phyloP scores from a whole-genome alignment of 2,329 filamentous ascomycete species.

The Microsporum audouinii region DNA sequence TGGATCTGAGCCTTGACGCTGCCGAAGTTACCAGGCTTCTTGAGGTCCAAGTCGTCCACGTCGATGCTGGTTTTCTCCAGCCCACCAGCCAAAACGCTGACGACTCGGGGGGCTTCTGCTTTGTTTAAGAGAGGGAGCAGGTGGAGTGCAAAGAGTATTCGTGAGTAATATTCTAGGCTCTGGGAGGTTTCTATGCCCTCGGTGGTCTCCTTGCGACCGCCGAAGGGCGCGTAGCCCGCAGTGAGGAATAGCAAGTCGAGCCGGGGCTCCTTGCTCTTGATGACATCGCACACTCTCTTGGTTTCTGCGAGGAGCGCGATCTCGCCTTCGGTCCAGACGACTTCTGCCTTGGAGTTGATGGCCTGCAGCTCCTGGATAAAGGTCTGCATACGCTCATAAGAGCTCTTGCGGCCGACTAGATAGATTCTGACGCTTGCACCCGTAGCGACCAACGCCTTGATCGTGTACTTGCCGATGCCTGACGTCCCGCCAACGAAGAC shows the following conservation, averaged over 20 bases:
- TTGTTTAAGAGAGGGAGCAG: conserved; percentile 32
- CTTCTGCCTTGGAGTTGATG: conserved; percentile 31
- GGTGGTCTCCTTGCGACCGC: conserved; percentile 26
- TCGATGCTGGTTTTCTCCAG: conserved; percentile 21
- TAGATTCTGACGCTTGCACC: conserved; percentile 32
- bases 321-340: conserved; percentile 37
- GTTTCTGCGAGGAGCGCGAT: conserved; percentile 37
- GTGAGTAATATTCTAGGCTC: conserved; percentile 35
- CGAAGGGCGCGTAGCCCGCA: conserved; percentile 36
- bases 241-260: conserved; percentile 38
- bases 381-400: conserved; percentile 19
- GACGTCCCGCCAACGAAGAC: conserved; percentile 40
- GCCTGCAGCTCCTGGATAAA: conserved; percentile 30
- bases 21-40: conserved; percentile 19
- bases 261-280: conserved; percentile 22
- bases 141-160: conserved; percentile 32
- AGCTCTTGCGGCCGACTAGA: conserved; percentile 31
- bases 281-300: conserved; percentile 13
- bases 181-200: conserved; percentile 37
- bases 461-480: conserved; percentile 36
- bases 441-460: conserved; percentile 28
- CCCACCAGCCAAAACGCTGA: conserved; percentile 29
- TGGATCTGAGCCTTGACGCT: conserved; percentile 24
- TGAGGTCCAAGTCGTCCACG: conserved; percentile 28
- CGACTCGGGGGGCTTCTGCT: conserved; percentile 23